Conservation (phyloP, 495 filamentous ascomycete species). For the Tetracladium setigerum region DNA sequence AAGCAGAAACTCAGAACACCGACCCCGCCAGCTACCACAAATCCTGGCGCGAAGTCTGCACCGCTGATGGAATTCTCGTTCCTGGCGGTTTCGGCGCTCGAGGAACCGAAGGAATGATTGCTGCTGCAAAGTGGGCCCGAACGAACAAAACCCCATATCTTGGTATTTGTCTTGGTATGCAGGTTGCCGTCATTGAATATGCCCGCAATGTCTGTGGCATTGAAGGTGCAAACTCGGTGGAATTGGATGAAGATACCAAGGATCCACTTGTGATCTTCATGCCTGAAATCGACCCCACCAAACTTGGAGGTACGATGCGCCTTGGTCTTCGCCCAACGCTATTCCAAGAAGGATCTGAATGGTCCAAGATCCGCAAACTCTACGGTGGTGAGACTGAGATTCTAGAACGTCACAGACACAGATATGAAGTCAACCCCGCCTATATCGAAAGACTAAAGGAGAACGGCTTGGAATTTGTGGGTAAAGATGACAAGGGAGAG, state of each 20-base stretch:
- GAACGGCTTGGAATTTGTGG: constrained; percentile 56
- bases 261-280: constrained; percentile 71
- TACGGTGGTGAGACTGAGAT: constrained; percentile 54
- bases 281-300: constrained; percentile 73
- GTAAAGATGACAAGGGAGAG: constrained; percentile 74
- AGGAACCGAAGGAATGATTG: constrained; percentile 84
- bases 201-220: constrained; percentile 62
- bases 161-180: constrained; percentile 92
- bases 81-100: constrained; percentile 82
- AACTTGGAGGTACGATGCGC: constrained; percentile 88
- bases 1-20: constrained; percentile 44
- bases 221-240: constrained; percentile 56
- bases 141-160: constrained; percentile 75
- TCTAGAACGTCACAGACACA: constrained; percentile 63
- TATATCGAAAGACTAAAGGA: constrained; percentile 51
- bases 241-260: constrained; percentile 47
- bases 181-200: constrained; percentile 86
- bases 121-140: constrained; percentile 74
- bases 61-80: constrained; percentile 54
- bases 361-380: constrained; percentile 67
- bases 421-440: constrained; percentile 70
- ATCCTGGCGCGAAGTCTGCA: constrained; percentile 76
- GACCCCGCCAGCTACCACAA: constrained; percentile 75
- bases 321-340: constrained; percentile 59
- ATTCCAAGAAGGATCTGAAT: constrained; percentile 50